Evolutionary conservation across 768 basidiomycete genomes (phyloP).

Genomic region (Boletus reticulatus): DNA sequence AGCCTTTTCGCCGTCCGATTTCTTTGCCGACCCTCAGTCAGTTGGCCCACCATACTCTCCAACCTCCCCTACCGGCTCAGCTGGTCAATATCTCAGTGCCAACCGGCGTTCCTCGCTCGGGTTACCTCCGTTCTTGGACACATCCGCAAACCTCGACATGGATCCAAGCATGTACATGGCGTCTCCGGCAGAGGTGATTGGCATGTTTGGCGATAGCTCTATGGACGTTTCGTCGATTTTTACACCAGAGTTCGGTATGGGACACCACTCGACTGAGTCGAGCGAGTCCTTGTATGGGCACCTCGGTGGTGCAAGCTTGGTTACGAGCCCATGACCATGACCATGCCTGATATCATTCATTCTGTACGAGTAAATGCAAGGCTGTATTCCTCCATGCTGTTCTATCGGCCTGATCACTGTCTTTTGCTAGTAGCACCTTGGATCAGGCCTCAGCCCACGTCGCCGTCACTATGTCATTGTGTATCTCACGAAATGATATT

Average conservation of each 20-base stretch:
- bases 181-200: constrained; percentile 55
- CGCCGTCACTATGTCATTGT: too few species aligned
- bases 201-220: constrained; percentile 48
- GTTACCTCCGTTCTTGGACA: constrained; percentile 28
- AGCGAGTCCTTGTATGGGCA: constrained; percentile 30
- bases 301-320: constrained; percentile 19
- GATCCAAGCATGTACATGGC: constrained; percentile 54
- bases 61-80: constrained; percentile 11
- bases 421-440: not conserved
- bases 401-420: constrained; percentile 8
- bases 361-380: constrained; percentile 15
- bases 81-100: constrained; percentile 24
- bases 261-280: constrained; percentile 24
- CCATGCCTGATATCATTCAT: constrained; percentile 2
- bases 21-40: constrained; percentile 50
- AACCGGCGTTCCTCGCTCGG: constrained; percentile 24
- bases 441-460: too few species aligned
- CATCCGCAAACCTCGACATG: constrained; percentile 42
- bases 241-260: constrained; percentile 29
- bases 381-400: constrained; percentile 1
- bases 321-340: constrained; percentile 26
- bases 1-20: constrained; percentile 61
- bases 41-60: constrained; percentile 21
- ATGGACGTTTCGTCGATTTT: constrained; percentile 38
- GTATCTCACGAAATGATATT: too few species aligned